These are phyloP conservation scores for Colletotrichum sp. DNA, from an alignment of 2,329 filamentous ascomycete species.

Conservation along the genomic window DNA sequence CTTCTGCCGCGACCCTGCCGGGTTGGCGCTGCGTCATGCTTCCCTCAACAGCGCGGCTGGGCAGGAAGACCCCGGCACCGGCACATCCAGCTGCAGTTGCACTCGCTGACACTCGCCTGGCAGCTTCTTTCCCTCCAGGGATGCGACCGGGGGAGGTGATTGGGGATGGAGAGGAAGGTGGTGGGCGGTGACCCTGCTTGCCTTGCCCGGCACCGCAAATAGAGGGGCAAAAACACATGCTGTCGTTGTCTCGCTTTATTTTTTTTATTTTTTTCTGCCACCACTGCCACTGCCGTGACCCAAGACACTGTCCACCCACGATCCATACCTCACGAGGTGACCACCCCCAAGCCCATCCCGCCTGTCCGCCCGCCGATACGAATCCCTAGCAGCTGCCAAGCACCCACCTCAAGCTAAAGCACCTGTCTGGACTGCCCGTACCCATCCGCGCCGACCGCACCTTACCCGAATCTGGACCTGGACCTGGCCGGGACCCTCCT, in stretches of 20 bases:
- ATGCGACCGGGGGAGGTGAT: background rate
- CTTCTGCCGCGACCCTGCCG: constrained; percentile 5
- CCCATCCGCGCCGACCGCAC: background rate
- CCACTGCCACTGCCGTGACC: background rate
- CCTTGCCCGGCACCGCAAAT: background rate
- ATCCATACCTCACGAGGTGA: background rate
- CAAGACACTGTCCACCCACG: background rate
- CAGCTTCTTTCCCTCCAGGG: background rate
- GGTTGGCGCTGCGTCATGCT: constrained; percentile 19
- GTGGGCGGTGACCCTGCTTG: background rate
- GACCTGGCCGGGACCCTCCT: background rate
- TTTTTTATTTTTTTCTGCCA: background rate
- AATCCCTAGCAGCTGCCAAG: background rate
- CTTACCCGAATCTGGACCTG: background rate
- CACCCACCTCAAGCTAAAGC: background rate
- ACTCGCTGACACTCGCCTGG: background rate
- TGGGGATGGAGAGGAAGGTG: background rate
- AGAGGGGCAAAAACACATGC: constrained; percentile 17
- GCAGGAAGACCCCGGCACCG: constrained; percentile 2
- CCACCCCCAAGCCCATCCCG: background rate
- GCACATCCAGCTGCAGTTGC: background rate
- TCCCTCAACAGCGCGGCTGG: constrained; percentile 14
- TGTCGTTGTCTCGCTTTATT: background rate
- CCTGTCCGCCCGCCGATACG: background rate
- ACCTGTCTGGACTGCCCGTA: background rate